These are phyloP conservation scores for Jasminum sambac DNA, from an alignment of 257 asterid genomes.

Conservation along the genomic window DNA sequence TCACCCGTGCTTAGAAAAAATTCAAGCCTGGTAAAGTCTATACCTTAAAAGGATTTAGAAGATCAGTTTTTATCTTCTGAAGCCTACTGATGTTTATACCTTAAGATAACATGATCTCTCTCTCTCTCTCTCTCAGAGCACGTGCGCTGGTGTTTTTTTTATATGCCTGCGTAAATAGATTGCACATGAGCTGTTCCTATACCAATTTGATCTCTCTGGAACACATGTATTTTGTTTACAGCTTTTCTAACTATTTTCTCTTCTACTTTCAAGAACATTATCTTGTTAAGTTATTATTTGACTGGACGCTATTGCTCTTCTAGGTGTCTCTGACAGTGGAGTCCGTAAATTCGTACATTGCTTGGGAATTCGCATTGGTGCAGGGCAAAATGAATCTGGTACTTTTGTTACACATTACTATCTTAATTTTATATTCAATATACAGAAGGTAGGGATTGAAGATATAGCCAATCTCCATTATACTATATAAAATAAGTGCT, in stretches of 20 bases:
- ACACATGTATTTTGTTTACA: not conserved
- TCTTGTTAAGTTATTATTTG: constrained; percentile 8
- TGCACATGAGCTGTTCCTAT: not conserved
- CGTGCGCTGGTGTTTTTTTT: not conserved
- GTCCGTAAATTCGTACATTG: constrained; percentile 83
- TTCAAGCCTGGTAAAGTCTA: not conserved
- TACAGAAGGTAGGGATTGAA: constrained; percentile 20
- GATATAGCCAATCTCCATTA: constrained; percentile 11
- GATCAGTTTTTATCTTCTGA: not conserved
- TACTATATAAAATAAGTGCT: constrained; percentile 10
- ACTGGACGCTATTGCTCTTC: constrained; percentile 27
- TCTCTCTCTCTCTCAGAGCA: not conserved
- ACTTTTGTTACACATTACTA: constrained; percentile 35
- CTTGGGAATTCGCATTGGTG: constrained; percentile 96
- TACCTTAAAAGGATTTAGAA: not conserved
- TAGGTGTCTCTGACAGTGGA: constrained; percentile 78
- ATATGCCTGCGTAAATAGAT: not conserved
- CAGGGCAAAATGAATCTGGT: constrained; percentile 91
- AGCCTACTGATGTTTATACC: not conserved
- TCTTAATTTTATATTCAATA: constrained; percentile 13
- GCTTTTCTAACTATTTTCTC: not conserved
- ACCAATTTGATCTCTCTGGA: not conserved
- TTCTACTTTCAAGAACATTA: not conserved
- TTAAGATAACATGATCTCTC: not conserved
- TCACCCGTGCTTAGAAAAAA: no score